phyloP scores from a whole-genome alignment of 345 rosid species.

The Linum usitatissimum region DNA sequence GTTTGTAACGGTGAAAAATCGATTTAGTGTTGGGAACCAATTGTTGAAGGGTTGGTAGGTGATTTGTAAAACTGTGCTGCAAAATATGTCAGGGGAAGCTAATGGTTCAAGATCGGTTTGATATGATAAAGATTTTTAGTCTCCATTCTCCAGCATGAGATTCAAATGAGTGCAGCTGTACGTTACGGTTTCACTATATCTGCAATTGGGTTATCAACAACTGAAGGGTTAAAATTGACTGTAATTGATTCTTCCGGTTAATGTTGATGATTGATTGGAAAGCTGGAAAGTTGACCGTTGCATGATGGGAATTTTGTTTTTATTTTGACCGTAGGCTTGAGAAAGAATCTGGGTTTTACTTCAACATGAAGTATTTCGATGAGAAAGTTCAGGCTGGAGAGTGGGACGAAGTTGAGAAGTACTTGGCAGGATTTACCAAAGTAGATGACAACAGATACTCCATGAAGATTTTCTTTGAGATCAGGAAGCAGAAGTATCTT shows the following conservation, averaged over 20 bases:
- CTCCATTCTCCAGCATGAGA: too few relatives aligned
- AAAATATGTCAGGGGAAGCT: too few relatives aligned
- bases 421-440: slow-evolving; percentile 55
- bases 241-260: not conserved
- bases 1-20: too few relatives aligned
- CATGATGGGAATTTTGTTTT: not conserved
- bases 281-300: not conserved
- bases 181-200: too few relatives aligned
- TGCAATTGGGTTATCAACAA: too few relatives aligned
- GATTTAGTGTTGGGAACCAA: too few relatives aligned
- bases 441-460: slow-evolving; percentile 65
- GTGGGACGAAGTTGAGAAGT: slow-evolving; percentile 68
- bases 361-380: slow-evolving; percentile 62
- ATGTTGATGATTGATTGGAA: not conserved
- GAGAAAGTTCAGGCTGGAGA: slow-evolving; percentile 69
- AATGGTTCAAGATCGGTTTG: too few relatives aligned
- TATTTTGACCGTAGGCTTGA: slow-evolving; percentile 36
- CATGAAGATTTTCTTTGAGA: slow-evolving; percentile 82
- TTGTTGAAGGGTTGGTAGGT: too few relatives aligned
- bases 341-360: slow-evolving; percentile 60
- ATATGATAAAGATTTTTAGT: too few relatives aligned
- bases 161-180: too few relatives aligned
- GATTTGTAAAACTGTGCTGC: too few relatives aligned
- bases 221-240: too few relatives aligned
- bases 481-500: slow-evolving; percentile 82